Evolutionary conservation across 192 early-diverging fungal species (phyloP).

Genomic region (Coemansia pectinata): DNA sequence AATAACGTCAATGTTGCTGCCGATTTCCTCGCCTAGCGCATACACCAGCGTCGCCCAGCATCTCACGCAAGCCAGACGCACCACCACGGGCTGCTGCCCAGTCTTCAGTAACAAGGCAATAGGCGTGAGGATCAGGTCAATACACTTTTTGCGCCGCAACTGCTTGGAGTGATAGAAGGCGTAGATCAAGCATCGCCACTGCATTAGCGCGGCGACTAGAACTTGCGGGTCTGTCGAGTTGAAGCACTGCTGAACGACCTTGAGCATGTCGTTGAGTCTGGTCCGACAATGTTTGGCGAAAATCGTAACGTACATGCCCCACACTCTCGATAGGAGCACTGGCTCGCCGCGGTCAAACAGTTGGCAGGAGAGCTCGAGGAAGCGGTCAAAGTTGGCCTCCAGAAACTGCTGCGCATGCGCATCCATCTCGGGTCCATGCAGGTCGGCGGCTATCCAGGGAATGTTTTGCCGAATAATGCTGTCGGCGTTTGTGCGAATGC

Average conservation of each 20-base stretch:
- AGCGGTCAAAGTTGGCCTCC: slow-evolving; percentile 10
- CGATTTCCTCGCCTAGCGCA: slow-evolving; percentile 38
- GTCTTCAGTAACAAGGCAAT: slow-evolving; percentile 19
- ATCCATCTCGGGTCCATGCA: slow-evolving; percentile 35
- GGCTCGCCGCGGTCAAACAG: slow-evolving; percentile 26
- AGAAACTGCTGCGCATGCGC: slow-evolving; percentile 15
- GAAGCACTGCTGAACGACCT: slow-evolving; percentile 43
- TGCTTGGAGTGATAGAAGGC: slow-evolving; percentile 30
- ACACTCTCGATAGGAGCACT: slow-evolving; percentile 31
- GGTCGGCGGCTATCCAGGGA: slow-evolving; percentile 49
- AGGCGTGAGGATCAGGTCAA: slow-evolving; percentile 34
- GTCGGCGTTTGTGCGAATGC: slow-evolving; percentile 49
- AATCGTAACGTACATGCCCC: slow-evolving; percentile 45
- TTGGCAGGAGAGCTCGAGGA: slow-evolving; percentile 15
- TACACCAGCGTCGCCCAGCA: slow-evolving; percentile 53
- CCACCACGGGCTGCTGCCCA: background rate
- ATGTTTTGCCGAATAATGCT: slow-evolving; percentile 43
- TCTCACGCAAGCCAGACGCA: slow-evolving; percentile 35
- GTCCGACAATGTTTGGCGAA: slow-evolving; percentile 34
- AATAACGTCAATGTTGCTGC: slow-evolving; percentile 25
- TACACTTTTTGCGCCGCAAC: slow-evolving; percentile 26
- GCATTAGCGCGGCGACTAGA: slow-evolving; percentile 36
- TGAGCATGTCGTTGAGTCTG: slow-evolving; percentile 27
- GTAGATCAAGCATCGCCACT: slow-evolving; percentile 55
- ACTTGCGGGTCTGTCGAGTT: slow-evolving; percentile 24